Conservation (phyloP, 352 stramenopile genomes). For the Globisporangium nunn region DNA sequence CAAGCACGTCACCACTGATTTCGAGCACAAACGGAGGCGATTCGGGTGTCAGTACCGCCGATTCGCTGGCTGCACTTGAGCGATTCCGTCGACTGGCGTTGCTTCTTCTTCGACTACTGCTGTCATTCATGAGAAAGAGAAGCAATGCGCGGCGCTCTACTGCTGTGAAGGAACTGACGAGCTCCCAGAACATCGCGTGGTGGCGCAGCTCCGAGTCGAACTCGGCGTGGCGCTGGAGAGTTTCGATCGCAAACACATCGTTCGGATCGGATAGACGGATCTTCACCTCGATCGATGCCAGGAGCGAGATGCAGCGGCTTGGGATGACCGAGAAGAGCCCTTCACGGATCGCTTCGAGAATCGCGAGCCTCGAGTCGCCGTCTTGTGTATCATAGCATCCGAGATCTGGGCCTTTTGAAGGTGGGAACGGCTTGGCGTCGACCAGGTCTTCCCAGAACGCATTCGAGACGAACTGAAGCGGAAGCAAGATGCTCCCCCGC, state of each 20-base stretch:
- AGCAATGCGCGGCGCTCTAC: constrained; percentile 34
- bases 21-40: constrained; percentile 30
- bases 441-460: constrained; percentile 39
- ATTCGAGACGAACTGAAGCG: constrained; percentile 40
- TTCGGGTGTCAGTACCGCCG: not conserved
- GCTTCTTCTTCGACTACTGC: constrained; percentile 3
- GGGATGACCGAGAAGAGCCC: constrained; percentile 50
- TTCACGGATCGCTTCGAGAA: constrained; percentile 39
- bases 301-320: constrained; percentile 34
- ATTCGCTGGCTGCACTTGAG: not conserved
- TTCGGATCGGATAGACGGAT: constrained; percentile 26
- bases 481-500: constrained; percentile 33
- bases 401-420: not conserved
- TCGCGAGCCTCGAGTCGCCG: constrained; percentile 3
- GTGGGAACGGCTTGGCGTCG: not conserved
- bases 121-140: constrained; percentile 28
- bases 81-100: not conserved
- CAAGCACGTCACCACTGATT: constrained; percentile 27
- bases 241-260: constrained; percentile 15
- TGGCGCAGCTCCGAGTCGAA: constrained; percentile 18
- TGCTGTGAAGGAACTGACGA: constrained; percentile 31
- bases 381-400: not conserved
- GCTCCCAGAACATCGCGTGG: constrained; percentile 44
- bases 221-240: constrained; percentile 21
- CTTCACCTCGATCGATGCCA: constrained; percentile 26